These are phyloP conservation scores for Eremothecium sinecaudum DNA, from an alignment of 1,139 yeast species.

Conservation along the genomic window DNA sequence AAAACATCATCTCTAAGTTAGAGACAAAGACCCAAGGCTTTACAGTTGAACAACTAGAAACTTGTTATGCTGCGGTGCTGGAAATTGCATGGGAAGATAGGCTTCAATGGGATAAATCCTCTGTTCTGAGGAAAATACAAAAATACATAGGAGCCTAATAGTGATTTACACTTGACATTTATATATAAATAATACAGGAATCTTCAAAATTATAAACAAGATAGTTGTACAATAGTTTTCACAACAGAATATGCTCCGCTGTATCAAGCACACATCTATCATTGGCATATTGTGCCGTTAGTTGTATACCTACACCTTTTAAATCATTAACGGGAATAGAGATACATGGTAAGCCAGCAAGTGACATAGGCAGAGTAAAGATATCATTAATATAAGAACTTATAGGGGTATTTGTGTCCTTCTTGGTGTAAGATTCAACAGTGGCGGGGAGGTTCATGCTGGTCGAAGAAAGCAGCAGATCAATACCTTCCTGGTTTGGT, in stretches of 20 bases:
- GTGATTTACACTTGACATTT: slow-evolving; percentile 1
- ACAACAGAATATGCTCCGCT: slow-evolving; percentile 12
- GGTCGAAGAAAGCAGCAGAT: slow-evolving; percentile 67
- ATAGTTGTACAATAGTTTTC: no score
- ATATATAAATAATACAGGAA: slow-evolving; percentile 6
- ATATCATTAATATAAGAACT: slow-evolving; percentile 72
- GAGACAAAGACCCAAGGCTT: slow-evolving; percentile 38
- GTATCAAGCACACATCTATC: slow-evolving; percentile 51
- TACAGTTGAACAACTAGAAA: slow-evolving; percentile 66
- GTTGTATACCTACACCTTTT: slow-evolving; percentile 57
- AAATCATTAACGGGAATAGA: slow-evolving; percentile 47
- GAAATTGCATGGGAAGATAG: slow-evolving; percentile 70
- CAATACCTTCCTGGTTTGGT: slow-evolving; percentile 39
- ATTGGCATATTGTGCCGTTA: slow-evolving; percentile 80
- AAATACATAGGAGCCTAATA: slow-evolving; percentile 3
- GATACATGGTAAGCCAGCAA: slow-evolving; percentile 85
- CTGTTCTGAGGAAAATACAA: slow-evolving; percentile 22
- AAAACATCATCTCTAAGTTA: slow-evolving; percentile 28
- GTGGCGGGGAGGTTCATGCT: slow-evolving; percentile 52
- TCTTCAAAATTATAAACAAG: no score
- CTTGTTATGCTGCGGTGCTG: slow-evolving; percentile 59
- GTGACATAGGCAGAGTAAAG: slow-evolving; percentile 79
- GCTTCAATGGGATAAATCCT: slow-evolving; percentile 54
- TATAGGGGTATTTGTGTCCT: slow-evolving; percentile 39
- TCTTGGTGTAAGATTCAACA: slow-evolving; percentile 35